Percentiles rank a stretch among this genome's conserved stretches.
Evolutionary conservation across 108 stramenopile genomes (phyloP).

Genomic region (Thalassiosira profunda): DNA sequence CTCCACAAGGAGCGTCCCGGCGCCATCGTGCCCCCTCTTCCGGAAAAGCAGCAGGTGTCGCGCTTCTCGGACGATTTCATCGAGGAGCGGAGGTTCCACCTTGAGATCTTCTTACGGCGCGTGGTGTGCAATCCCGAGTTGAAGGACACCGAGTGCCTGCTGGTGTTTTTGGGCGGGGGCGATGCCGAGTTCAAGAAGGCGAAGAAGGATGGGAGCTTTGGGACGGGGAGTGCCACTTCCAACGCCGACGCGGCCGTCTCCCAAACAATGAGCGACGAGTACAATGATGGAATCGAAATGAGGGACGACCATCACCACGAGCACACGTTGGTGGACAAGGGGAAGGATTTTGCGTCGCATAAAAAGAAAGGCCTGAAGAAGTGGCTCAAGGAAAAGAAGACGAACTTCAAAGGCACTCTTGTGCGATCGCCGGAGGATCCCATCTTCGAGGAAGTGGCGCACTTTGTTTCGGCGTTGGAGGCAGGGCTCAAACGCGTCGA

Average conservation of each 20-base stretch:
- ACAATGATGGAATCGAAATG: not conserved
- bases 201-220: constrained; percentile 45
- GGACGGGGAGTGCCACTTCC: not conserved
- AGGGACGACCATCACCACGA: constrained; percentile 11
- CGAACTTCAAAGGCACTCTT: constrained; percentile 24
- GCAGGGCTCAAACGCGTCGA: constrained; percentile 31
- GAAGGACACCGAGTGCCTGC: constrained; percentile 57
- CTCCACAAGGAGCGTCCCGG: constrained; percentile 87
- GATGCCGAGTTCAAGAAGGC: constrained; percentile 54
- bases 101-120: constrained; percentile 79
- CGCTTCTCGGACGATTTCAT: constrained; percentile 73
- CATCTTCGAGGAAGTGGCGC: constrained; percentile 41
- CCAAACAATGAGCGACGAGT: not conserved
- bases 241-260: constrained; percentile 22
- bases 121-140: constrained; percentile 82
- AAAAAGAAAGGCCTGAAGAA: constrained; percentile 38
- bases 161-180: constrained; percentile 72
- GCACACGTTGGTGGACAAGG: constrained; percentile 16
- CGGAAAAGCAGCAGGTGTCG: constrained; percentile 67
- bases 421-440: constrained; percentile 38
- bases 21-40: constrained; percentile 88
- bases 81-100: constrained; percentile 70
- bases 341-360: constrained; percentile 14
- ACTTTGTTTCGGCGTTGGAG: constrained; percentile 49
- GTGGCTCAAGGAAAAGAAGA: constrained; percentile 52